Evolutionary conservation across 176 grass and related monocot genomes (phyloP), one percentile per base, ranked within the genome.

Genomic region (Rhynchospora breviuscula): DNA sequence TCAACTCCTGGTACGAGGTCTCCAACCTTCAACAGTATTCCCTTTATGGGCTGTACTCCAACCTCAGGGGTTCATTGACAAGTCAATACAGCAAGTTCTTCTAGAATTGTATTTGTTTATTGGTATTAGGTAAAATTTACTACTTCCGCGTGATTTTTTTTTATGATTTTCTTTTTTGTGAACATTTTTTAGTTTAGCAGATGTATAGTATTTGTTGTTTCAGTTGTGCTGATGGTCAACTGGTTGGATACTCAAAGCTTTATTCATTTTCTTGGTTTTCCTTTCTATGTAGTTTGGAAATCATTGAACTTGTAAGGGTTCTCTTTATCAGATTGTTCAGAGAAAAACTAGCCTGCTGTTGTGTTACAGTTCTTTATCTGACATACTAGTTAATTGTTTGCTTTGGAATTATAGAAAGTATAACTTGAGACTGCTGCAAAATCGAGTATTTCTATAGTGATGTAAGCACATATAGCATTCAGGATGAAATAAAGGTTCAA

Each of bases 1-100:
- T 99, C 21, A 99, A 99, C 73, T 99, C 97, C 9, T 99, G 97
- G 97, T 99, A 99, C 4, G 97, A 99, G 72, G 97, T 93, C 5
- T 89, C 97, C 47, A 95, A 99, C 54, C 88, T 99, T 19, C 91
- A 85, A 22, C 97, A 99, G 84, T 95, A 99, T 84, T 93, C 93
- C 65, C 93, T 99, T 3, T 96, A 90, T 12, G 89, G 89, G 17
- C 86, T 99, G 25, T 99, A 96, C 79, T 93, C 91, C 12, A 92
- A 99, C 85, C 86, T 96, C 61, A 99, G 84, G 83, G 89, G 82
- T 68, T 86, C 91, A 65, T 82, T 96, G 56, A 88, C 89, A 10
- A 83, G 85, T 84, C 93, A 92, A 84, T 93, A 89, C 86, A 88
- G 90, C 87, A 95, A 90, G 29, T 85, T 91, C 86, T 91, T 93